Evolutionary conservation across 2,329 filamentous ascomycete species (phyloP), one percentile per base, ranked within the genome.

Genomic region (Aureobasidium sp.): DNA sequence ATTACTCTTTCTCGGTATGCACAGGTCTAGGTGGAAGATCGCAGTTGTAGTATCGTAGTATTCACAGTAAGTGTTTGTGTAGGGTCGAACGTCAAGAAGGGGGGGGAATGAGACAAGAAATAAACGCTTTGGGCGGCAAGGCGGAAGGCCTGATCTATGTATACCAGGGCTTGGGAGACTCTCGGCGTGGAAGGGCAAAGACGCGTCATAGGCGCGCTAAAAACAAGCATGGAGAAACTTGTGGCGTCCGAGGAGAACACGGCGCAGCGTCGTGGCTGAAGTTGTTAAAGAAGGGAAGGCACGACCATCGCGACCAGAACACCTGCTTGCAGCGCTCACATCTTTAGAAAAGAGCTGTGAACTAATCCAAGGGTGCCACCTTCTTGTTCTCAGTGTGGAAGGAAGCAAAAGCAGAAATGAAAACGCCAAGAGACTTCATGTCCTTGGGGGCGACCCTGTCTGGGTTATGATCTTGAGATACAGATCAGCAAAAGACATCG

Each of bases 201-300:
- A 53, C 49, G 49, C 31, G 49, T 39, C 19, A 39, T 53, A 53
- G 47, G 47, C 47, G 47, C 47, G 48, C 48, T 50, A 50, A 50
- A 50, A 50, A 14, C 29, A 50, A 35, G 29, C 27, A 48, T 48
- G 45, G 45, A 31, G 45, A 48, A 48, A 48, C 12, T 44, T 14
- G 45, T 48, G 45, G 45, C 45, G 45, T 49, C 24, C 39, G n/a
- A n/a, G 39, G 45, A n/a, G 15, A 27, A 15, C 22, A 45, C 29
- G 44, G 44, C 44, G 44, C 44, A 47, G 45, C 31, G 24, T 9
- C 9, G 48, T 50, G 48, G 48, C 48, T 50, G 48, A n/a, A 24
- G 17, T 6, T 8, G 9, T 29, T 6, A 9, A 5, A 12, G 42
- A 27, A 27, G 24, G 22, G 8, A 48, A 15, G 24, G 24, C 45